phyloP scores from a whole-genome alignment of 2,329 filamentous ascomycete genomes.

The Epicoccum sorghinum region DNA sequence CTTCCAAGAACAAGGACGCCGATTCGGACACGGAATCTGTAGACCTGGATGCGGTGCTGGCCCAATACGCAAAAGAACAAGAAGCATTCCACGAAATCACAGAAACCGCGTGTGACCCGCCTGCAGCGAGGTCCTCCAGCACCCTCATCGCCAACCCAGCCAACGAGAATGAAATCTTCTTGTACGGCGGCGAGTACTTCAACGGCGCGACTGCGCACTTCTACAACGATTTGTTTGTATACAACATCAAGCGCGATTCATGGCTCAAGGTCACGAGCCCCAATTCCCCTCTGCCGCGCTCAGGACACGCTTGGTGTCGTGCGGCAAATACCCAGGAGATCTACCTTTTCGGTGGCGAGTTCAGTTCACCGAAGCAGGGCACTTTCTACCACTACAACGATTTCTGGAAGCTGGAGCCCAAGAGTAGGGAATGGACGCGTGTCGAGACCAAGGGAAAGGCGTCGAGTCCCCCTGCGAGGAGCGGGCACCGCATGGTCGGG shows the following conservation, averaged over 20 bases:
- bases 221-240: slow-evolving; percentile 70
- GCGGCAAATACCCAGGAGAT: slow-evolving; percentile 84
- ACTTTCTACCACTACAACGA: slow-evolving; percentile 99
- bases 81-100: slow-evolving; percentile 94
- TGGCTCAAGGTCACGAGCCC: slow-evolving; percentile 91
- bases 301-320: slow-evolving; percentile 92
- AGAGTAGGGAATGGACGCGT: slow-evolving; percentile 85
- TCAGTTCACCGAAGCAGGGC: slow-evolving; percentile 94
- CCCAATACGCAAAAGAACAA: slow-evolving; percentile 89
- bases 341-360: slow-evolving; percentile 95
- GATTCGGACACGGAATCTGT: slow-evolving; percentile 92
- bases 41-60: slow-evolving; percentile 90
- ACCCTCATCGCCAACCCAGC: slow-evolving; percentile 84
- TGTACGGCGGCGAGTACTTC: slow-evolving; percentile 96
- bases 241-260: slow-evolving; percentile 81
- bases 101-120: slow-evolving; percentile 74
- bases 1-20: slow-evolving; percentile 71
- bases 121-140: slow-evolving; percentile 77
- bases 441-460: slow-evolving; percentile 82
- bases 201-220: slow-evolving; percentile 83
- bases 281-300: slow-evolving; percentile 87
- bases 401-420: slow-evolving; percentile 91
- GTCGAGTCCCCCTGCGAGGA: slow-evolving; percentile 80
- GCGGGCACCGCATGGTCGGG: slow-evolving; percentile 93
- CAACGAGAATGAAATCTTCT: slow-evolving; percentile 83